phyloP scores from a whole-genome alignment of 257 asterid genomes.

The Solanum gracilifrons region DNA sequence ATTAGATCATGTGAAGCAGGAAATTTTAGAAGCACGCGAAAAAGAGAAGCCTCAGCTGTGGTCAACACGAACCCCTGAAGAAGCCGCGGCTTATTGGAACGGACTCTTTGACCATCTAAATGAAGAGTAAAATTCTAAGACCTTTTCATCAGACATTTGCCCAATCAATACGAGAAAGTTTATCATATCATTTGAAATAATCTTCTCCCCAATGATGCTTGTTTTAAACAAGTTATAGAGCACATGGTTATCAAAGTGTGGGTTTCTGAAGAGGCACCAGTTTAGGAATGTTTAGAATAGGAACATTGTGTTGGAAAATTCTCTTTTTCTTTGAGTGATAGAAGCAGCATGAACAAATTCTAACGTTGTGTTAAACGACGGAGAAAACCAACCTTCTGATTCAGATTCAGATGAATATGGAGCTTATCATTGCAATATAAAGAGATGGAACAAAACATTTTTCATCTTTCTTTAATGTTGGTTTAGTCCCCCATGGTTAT shows the following conservation, averaged over 20 bases:
- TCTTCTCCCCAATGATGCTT: neutral
- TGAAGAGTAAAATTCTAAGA: constrained; percentile 1
- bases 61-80: constrained; percentile 40
- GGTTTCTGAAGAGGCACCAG: neutral
- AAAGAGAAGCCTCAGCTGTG: constrained; percentile 41
- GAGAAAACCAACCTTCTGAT: neutral
- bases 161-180: neutral
- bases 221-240: neutral
- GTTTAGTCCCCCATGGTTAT: neutral
- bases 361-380: neutral
- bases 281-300: neutral
- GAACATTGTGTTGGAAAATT: neutral
- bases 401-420: neutral
- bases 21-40: constrained; percentile 29
- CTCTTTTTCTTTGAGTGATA: neutral
- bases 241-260: neutral
- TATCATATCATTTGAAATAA: neutral
- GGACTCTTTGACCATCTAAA: constrained; percentile 31
- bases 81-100: constrained; percentile 37
- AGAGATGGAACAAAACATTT: neutral
- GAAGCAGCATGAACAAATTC: neutral
- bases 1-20: constrained; percentile 1
- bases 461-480: neutral
- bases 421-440: neutral
- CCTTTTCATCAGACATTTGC: neutral